Percentiles rank a stretch among this genome's conserved stretches.
phyloP scores from a whole-genome alignment of 306 rosid species.

The Nissolia schottii region DNA sequence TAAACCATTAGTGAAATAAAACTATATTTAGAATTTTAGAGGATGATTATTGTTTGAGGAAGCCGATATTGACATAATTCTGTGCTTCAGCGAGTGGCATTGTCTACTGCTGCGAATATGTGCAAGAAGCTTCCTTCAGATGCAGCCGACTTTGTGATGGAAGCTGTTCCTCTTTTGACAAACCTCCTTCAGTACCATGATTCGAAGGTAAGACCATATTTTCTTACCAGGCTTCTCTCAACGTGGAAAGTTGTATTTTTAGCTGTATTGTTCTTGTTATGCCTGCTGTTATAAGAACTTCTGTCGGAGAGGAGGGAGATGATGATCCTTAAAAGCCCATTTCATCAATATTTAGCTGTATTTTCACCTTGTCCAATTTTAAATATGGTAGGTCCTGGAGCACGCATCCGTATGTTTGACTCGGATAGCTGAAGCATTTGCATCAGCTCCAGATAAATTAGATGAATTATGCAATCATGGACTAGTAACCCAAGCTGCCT shows the following conservation, averaged over 20 bases:
- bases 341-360: not conserved
- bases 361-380: not conserved
- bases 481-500: slow-evolving; percentile 86
- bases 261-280: not conserved
- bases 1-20: slow-evolving; percentile 21
- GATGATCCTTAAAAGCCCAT: not conserved
- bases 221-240: not conserved
- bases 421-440: slow-evolving; percentile 98
- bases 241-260: no score
- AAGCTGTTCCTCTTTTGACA: slow-evolving; percentile 92
- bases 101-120: slow-evolving; percentile 99
- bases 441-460: slow-evolving; percentile 85
- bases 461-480: slow-evolving; percentile 95
- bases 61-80: not conserved
- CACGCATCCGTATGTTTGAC: slow-evolving; percentile 98
- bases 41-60: not conserved
- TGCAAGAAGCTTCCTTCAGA: slow-evolving; percentile 99
- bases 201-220: slow-evolving; percentile 57
- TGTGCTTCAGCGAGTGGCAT: slow-evolving; percentile 79
- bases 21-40: no score
- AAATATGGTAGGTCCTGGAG: slow-evolving; percentile 76
- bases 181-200: slow-evolving; percentile 98
- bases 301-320: not conserved
- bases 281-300: not conserved
- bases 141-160: slow-evolving; percentile 99